Evolutionary conservation across 169 alveolate genomes (phyloP).

Genomic region (Plasmodium falciparum): DNA sequence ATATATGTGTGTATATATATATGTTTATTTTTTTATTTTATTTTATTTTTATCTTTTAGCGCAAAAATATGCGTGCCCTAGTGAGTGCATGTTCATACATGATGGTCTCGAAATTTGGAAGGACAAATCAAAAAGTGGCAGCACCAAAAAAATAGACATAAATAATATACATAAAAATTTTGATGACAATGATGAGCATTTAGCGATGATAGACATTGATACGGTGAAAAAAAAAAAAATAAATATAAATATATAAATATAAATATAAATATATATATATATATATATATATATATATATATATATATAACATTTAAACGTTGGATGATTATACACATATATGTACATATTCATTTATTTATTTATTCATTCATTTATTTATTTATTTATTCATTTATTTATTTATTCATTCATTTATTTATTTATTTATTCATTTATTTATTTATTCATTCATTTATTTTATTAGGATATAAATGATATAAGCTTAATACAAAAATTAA

Average conservation of each 20-base stretch:
- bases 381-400: no score
- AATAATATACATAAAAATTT: conserved; percentile 54
- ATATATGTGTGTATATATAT: neutral
- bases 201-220: conserved; percentile 39
- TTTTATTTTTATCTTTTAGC: conserved; percentile 15
- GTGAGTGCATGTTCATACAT: conserved; percentile 75
- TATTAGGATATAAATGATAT: conserved; percentile 64
- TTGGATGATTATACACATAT: neutral
- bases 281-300: conserved; percentile 1
- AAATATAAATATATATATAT: neutral
- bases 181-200: conserved; percentile 61
- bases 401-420: no score
- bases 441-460: neutral
- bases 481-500: conserved; percentile 69
- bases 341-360: neutral
- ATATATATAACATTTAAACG: neutral
- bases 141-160: conserved; percentile 27
- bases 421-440: no score
- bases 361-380: no score
- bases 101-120: conserved; percentile 78
- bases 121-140: conserved; percentile 24
- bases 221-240: conserved; percentile 46
- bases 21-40: neutral
- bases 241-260: neutral
- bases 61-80: conserved; percentile 71